phyloP scores from a whole-genome alignment of 169 alveolate genomes.

The Eimeria maxima region DNA sequence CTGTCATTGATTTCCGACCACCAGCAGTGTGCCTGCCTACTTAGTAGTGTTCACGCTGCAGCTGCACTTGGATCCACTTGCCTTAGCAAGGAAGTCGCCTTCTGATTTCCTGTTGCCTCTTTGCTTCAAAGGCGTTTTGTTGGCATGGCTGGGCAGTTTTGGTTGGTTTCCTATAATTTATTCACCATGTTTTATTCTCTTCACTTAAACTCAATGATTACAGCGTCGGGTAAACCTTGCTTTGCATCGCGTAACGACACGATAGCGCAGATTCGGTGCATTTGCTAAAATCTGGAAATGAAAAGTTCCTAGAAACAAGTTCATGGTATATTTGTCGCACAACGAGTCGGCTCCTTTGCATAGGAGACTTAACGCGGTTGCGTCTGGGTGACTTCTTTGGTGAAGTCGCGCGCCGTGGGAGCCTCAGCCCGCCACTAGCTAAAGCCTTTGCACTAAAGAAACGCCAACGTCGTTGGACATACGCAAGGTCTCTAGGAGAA shows the following conservation, averaged over 20 bases:
- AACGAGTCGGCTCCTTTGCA: neutral
- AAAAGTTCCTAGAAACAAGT: neutral
- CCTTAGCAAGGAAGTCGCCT: neutral
- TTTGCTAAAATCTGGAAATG: neutral
- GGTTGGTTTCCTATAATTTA: neutral
- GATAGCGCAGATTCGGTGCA: neutral
- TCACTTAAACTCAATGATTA: too few species aligned
- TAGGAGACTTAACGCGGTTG: neutral
- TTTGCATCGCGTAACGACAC: neutral
- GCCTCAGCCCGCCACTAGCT: neutral
- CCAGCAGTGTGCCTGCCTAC: neutral
- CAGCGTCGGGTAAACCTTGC: too few species aligned
- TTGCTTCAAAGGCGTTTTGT: neutral
- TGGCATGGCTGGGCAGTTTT: neutral
- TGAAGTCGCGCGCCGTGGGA: neutral
- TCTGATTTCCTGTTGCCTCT: neutral
- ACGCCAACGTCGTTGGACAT: neutral
- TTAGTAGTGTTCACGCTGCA: neutral
- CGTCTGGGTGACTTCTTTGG: neutral
- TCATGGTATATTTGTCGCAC: neutral
- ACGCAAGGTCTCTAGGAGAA: neutral
- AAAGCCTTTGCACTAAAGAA: neutral
- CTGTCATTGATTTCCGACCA: neutral
- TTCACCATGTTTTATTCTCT: too few species aligned
- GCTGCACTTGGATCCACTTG: neutral